These are phyloP conservation scores for Stenocarpella maydis DNA, from an alignment of 2,329 filamentous ascomycete species.

Conservation along the genomic window DNA sequence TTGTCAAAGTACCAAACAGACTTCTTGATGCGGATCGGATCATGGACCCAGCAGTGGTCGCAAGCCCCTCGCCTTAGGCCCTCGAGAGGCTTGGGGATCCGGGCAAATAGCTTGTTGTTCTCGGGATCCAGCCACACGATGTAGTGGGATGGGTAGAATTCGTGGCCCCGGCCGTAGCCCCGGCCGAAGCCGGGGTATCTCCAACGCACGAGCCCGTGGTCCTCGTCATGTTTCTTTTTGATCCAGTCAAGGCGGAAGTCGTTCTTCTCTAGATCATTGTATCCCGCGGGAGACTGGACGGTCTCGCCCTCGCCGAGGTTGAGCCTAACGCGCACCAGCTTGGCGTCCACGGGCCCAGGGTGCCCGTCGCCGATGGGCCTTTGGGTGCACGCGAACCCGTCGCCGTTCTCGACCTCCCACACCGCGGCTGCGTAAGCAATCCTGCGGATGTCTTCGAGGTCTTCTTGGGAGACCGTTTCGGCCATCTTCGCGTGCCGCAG, in stretches of 20 bases:
- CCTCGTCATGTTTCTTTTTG: too few species aligned
- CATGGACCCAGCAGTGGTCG: slow-evolving; percentile 22
- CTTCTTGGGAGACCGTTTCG: background rate
- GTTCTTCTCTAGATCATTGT: background rate
- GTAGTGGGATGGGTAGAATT: background rate
- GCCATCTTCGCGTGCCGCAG: rapidly evolving
- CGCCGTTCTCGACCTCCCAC: background rate
- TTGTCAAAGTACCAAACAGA: background rate
- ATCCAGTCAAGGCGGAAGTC: background rate
- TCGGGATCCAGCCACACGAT: background rate
- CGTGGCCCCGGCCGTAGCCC: too few species aligned
- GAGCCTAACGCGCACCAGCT: background rate
- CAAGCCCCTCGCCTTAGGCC: background rate
- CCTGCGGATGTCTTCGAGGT: background rate
- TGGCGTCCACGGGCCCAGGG: background rate
- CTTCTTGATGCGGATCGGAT: background rate
- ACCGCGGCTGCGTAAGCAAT: background rate
- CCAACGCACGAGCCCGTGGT: background rate
- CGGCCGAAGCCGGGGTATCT: too few species aligned
- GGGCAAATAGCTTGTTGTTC: background rate
- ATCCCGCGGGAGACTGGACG: background rate
- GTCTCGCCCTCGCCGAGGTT: background rate
- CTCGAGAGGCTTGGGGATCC: slow-evolving; percentile 1
- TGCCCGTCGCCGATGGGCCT: background rate
- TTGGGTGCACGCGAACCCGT: background rate